These are phyloP conservation scores for Podospora conica DNA, from an alignment of 495 filamentous ascomycete genomes.

Conservation along the genomic window DNA sequence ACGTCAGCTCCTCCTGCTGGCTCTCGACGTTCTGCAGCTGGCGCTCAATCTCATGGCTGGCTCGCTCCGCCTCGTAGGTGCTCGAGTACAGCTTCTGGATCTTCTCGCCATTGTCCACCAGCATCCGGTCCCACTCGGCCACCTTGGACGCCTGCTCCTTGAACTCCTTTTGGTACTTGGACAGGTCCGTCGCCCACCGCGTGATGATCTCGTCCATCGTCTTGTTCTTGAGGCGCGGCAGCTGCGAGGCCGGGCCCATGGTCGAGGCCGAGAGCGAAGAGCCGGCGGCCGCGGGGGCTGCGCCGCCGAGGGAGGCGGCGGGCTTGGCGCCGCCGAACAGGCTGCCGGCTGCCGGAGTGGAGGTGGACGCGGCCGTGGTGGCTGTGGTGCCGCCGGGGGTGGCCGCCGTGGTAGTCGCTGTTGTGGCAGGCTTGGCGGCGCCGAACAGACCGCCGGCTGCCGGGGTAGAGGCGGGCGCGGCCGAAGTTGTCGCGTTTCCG, in stretches of 20 bases:
- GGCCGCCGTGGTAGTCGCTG: not conserved
- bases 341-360: not conserved
- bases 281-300: constrained; percentile 22
- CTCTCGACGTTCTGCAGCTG: constrained; percentile 82
- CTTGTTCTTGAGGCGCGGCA: constrained; percentile 91
- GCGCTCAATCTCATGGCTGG: constrained; percentile 83
- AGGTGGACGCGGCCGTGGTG: not conserved
- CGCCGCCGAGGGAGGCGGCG: not conserved
- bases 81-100: constrained; percentile 81
- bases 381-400: not conserved
- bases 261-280: constrained; percentile 60
- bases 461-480: not conserved
- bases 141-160: constrained; percentile 80
- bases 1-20: constrained; percentile 81
- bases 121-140: constrained; percentile 79
- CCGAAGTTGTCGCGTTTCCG: not conserved
- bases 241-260: constrained; percentile 66
- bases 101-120: constrained; percentile 88
- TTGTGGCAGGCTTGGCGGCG: not conserved
- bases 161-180: constrained; percentile 95
- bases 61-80: constrained; percentile 86
- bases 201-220: constrained; percentile 99
- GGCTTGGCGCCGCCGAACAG: constrained; percentile 1
- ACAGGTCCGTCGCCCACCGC: constrained; percentile 91
- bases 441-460: not conserved